A percentile compares a stretch with the other conserved stretches of the same genome.
Conservation (phyloP, 1,284 basidiomycete species). For the Peniophora sp. region DNA sequence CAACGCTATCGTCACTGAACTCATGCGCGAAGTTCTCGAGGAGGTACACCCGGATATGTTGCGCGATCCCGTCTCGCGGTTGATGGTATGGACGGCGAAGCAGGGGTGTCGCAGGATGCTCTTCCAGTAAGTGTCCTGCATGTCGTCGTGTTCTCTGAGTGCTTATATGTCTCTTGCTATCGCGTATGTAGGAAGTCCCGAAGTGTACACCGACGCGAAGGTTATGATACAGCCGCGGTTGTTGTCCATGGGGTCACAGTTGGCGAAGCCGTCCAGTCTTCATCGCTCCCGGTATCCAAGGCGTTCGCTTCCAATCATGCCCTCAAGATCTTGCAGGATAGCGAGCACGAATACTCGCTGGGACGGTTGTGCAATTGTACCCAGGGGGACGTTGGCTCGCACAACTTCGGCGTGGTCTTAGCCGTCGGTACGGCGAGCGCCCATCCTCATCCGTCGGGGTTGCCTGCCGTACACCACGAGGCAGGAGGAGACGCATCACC, state of each 20-base stretch:
- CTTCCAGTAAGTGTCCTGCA: constrained; percentile 30
- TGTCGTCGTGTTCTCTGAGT: background rate
- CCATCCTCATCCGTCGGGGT: too few species aligned
- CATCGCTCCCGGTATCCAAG: constrained; percentile 50
- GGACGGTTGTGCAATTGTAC: constrained; percentile 46
- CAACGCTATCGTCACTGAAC: constrained; percentile 45
- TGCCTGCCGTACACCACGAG: too few species aligned
- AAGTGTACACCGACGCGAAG: constrained; percentile 32
- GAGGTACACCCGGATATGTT: constrained; percentile 49
- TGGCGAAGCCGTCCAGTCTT: constrained; percentile 49
- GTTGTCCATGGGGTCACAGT: constrained; percentile 50
- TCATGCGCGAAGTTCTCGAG: constrained; percentile 56
- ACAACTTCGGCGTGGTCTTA: background rate
- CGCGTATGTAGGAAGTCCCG: constrained; percentile 39
- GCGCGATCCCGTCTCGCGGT: constrained; percentile 58
- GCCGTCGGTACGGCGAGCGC: too few species aligned
- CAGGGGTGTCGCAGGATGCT: constrained; percentile 44
- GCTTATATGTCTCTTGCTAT: too few species aligned
- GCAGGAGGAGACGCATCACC: too few species aligned
- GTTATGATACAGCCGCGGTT: constrained; percentile 45
- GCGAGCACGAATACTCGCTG: constrained; percentile 34
- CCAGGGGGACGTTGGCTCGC: background rate
- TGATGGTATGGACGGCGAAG: constrained; percentile 55
- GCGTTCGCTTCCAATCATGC: constrained; percentile 59
- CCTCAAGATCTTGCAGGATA: constrained; percentile 39